phyloP scores from a whole-genome alignment of 352 stramenopile species.

The Pythium coloratum region DNA sequence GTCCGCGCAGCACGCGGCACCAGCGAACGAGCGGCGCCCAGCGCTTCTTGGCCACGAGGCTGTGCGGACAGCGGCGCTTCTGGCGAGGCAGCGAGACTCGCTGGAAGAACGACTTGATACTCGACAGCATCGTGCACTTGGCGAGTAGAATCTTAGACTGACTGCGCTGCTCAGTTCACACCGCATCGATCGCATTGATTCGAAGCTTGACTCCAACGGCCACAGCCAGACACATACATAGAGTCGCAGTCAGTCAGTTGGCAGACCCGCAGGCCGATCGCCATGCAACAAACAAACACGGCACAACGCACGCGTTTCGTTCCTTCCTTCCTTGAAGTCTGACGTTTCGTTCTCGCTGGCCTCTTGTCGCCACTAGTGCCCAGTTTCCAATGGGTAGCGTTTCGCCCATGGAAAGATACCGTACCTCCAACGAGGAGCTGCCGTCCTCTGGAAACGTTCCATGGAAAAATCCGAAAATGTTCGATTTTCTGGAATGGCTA shows the following conservation, averaged over 20 bases:
- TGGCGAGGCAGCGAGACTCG: constrained; percentile 9
- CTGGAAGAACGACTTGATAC: constrained; percentile 14
- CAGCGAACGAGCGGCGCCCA: constrained; percentile 19
- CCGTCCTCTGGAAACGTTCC: not conserved
- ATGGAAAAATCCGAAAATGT: not conserved
- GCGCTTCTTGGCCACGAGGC: constrained; percentile 17
- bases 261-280: not conserved
- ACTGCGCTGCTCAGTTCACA: not conserved
- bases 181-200: not conserved
- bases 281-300: not conserved
- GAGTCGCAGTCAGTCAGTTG: not conserved
- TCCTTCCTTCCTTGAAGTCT: constrained; percentile 1
- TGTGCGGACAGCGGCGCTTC: constrained; percentile 24
- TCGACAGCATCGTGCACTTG: constrained; percentile 4
- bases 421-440: not conserved
- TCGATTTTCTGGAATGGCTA: not conserved
- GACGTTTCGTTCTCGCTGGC: not conserved
- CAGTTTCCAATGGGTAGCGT: not conserved
- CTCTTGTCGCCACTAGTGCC: not conserved
- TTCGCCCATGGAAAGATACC: constrained; percentile 13
- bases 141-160: not conserved
- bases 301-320: too few relatives aligned
- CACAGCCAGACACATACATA: too few relatives aligned
- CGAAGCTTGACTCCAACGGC: too few relatives aligned
- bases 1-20: constrained; percentile 19